Conservation (phyloP, 139 green algal genomes). For the Coccomyxa sp. region DNA sequence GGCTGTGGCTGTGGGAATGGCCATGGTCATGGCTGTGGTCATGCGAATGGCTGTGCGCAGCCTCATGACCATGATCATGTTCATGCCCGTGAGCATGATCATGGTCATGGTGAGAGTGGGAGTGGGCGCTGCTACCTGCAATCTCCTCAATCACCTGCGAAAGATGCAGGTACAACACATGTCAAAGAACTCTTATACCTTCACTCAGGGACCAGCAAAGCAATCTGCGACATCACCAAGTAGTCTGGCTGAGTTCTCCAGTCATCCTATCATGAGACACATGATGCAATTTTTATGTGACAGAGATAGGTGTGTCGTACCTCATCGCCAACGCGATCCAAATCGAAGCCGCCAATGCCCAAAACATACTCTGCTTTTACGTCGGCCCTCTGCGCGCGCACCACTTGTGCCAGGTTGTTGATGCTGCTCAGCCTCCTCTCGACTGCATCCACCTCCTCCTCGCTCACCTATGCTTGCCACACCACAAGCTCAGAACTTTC, state of each 20-base stretch:
- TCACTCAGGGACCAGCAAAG: background rate
- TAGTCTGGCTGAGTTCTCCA: background rate
- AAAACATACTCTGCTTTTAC: slow-evolving; percentile 87
- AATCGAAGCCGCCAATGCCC: slow-evolving; percentile 91
- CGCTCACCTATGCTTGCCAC: background rate
- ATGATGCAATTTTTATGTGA: background rate
- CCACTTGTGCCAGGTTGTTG: slow-evolving; percentile 78
- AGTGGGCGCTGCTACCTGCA: slow-evolving; percentile 3
- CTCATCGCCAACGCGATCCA: slow-evolving; percentile 79
- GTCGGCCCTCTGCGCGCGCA: slow-evolving; percentile 35
- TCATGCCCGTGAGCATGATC: slow-evolving; percentile 35
- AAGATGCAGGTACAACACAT: background rate
- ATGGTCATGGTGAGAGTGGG: slow-evolving; percentile 31
- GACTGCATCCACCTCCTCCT: slow-evolving; percentile 45
- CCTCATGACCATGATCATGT: slow-evolving; percentile 27
- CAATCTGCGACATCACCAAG: background rate
- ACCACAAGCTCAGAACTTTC: background rate
- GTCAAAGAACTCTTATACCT: background rate
- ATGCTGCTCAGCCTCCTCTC: slow-evolving; percentile 67
- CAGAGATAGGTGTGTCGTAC: slow-evolving; percentile 27
- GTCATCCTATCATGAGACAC: background rate
- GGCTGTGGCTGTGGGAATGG: slow-evolving; percentile 20
- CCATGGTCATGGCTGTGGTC: slow-evolving; percentile 32
- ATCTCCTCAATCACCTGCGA: slow-evolving; percentile 18
- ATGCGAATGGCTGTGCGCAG: slow-evolving; percentile 36